phyloP scores from a whole-genome alignment of 345 rosid species.

The Eucalyptus rudis region DNA sequence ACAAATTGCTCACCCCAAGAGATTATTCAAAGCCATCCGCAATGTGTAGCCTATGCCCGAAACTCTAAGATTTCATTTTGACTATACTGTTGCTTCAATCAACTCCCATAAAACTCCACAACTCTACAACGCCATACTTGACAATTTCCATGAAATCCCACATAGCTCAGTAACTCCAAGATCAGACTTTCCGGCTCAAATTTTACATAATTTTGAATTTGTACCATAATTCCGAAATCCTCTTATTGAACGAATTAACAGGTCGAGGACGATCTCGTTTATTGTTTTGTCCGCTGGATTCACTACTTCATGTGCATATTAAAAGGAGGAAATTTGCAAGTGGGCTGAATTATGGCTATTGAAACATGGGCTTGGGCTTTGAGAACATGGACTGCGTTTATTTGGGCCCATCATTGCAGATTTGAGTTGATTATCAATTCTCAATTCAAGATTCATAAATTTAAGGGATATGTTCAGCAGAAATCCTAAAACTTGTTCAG shows the following conservation, averaged over 20 bases:
- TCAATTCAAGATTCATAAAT: background rate
- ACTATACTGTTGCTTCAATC: background rate
- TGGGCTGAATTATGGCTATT: background rate
- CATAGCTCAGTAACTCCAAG: background rate
- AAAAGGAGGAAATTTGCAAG: background rate
- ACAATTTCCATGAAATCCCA: background rate
- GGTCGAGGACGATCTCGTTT: background rate
- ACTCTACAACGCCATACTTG: background rate
- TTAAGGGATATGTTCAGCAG: background rate
- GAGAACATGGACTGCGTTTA: background rate
- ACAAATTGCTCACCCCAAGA: background rate
- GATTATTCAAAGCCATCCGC: background rate
- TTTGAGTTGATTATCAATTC: background rate
- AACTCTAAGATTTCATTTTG: background rate
- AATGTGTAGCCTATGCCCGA: fast-evolving
- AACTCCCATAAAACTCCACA: background rate
- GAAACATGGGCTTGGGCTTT: background rate
- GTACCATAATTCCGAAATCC: background rate
- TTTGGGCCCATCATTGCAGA: background rate
- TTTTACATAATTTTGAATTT: background rate
- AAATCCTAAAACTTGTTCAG: no score
- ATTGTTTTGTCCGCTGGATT: background rate
- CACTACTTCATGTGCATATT: background rate
- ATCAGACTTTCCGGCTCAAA: background rate
- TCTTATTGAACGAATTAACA: background rate